Percentiles rank a stretch among this genome's conserved stretches.
Conservation (phyloP, 768 basidiomycete genomes). For the Termitomyces titanicus region DNA sequence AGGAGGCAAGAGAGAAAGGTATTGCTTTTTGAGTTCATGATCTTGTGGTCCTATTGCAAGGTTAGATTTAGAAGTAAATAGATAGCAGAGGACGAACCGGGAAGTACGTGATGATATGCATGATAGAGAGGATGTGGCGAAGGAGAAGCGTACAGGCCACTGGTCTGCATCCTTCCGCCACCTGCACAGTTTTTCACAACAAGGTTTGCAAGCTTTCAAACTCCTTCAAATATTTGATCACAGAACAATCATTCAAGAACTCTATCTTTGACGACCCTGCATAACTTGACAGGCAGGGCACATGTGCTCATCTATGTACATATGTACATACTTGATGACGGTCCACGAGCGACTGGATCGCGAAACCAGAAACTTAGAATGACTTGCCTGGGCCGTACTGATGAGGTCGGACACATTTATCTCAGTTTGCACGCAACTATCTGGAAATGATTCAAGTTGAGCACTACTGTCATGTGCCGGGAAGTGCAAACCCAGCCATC, state of each 20-base stretch:
- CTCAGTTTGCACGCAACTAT: no score
- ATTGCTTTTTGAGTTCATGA: slow-evolving; percentile 67
- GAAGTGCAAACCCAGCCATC: no score
- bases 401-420: no score
- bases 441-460: no score
- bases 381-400: no score
- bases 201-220: slow-evolving; percentile 40
- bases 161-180: slow-evolving; percentile 59
- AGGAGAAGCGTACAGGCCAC: slow-evolving; percentile 32
- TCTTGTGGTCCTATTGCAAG: slow-evolving; percentile 34
- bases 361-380: no score
- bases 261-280: neutral
- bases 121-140: slow-evolving; percentile 33
- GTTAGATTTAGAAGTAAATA: slow-evolving; percentile 13
- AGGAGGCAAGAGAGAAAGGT: slow-evolving; percentile 62
- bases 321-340: no score
- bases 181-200: slow-evolving; percentile 72
- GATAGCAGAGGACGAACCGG: slow-evolving; percentile 21
- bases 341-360: no score
- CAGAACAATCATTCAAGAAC: neutral
- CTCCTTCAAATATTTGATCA: neutral
- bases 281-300: no score
- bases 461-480: no score
- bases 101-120: slow-evolving; percentile 30
- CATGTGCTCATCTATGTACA: no score